Base-by-base conservation (phyloP, 306 rosid species). In the Vigna reflexopilosa region DNA sequence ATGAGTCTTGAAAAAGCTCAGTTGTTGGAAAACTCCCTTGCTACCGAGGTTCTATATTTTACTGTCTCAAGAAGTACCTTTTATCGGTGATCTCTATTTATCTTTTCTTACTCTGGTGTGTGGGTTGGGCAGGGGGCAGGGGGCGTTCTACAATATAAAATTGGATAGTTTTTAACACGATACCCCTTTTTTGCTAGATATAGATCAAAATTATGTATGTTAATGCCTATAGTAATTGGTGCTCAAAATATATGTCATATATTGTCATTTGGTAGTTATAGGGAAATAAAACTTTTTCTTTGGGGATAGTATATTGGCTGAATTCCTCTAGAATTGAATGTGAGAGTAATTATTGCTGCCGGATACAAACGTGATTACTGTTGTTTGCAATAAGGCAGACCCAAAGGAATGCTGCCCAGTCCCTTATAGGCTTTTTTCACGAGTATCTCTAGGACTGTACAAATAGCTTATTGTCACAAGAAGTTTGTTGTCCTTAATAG, bases 1-100 rank as follows among this genome's bases (percentile, higher is more conserved):
- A 94, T 94, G 98, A 94, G 98, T 81, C 91, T 91, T 80, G 90
- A 87, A 66, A 94, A 94, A 81, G 97, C 98, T 83, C 85, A 84
- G 70, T 74, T 84, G 68, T 82, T 89, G 24, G 98, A 94, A 79
- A 75, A 71, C 73, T 76, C 84, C 30, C 47, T 82, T 4, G 71
- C 80, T 30, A 75, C 77, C 16, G 79, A 88, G 93, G 95, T 92
- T 65, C 50, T 62, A 56, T 47, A 3, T 50, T 81, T 67, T 71
- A n/a, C 70, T 24, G 32, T 32, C 15, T 59, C 58, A 58, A 52
- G 55, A 58, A 64, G 70, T 11, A 45, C 50, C 50, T 45, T 45
- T 12, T 44, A 44, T 44, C 11, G 6, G 42, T 34, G 38, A 34
- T 4, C 38, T 34, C 38, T 34, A 34, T 34, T 34, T 34, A 34